phyloP scores from a whole-genome alignment of 805 yeast genomes.

The Nakazawaea wickerhamii region DNA sequence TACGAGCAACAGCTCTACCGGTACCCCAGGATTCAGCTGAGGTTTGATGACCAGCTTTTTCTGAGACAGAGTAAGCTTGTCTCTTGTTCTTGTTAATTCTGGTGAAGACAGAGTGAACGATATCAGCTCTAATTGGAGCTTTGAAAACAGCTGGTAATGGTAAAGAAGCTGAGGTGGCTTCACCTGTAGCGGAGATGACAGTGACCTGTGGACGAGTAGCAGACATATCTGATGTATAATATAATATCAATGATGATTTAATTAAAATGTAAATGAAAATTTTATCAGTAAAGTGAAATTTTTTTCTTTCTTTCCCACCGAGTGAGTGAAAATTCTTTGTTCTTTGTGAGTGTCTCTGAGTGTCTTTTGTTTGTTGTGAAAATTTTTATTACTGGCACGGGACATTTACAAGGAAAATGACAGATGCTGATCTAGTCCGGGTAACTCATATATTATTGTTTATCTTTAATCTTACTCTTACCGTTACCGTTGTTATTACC shows the following conservation, averaged over 20 bases:
- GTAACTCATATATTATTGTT: too few species aligned
- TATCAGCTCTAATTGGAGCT: constrained; percentile 99
- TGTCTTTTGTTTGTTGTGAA: too few species aligned
- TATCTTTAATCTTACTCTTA: too few species aligned
- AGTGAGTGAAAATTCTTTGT: too few species aligned
- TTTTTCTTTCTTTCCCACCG: neutral
- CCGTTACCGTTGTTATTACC: too few species aligned
- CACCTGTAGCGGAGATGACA: constrained; percentile 85
- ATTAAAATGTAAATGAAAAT: neutral
- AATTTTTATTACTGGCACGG: too few species aligned
- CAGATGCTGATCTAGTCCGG: too few species aligned
- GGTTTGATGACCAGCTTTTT: constrained; percentile 99
- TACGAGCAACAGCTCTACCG: constrained; percentile 99
- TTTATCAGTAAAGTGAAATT: neutral
- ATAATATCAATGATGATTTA: constrained; percentile 12
- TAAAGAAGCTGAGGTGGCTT: constrained; percentile 74
- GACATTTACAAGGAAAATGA: too few species aligned
- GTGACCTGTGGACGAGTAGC: constrained; percentile 93
- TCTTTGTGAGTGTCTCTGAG: too few species aligned
- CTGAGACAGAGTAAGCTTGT: constrained; percentile 99
- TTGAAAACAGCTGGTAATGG: constrained; percentile 98
- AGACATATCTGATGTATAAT: too few species aligned
- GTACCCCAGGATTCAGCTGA: constrained; percentile 99
- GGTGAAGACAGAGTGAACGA: constrained; percentile 98
- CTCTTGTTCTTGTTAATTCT: constrained; percentile 99